Evolutionary conservation across 371 early-diverging fungal genomes (phyloP), one percentile per base, ranked within the genome.

Genomic region (Fennellomyces sp.): DNA sequence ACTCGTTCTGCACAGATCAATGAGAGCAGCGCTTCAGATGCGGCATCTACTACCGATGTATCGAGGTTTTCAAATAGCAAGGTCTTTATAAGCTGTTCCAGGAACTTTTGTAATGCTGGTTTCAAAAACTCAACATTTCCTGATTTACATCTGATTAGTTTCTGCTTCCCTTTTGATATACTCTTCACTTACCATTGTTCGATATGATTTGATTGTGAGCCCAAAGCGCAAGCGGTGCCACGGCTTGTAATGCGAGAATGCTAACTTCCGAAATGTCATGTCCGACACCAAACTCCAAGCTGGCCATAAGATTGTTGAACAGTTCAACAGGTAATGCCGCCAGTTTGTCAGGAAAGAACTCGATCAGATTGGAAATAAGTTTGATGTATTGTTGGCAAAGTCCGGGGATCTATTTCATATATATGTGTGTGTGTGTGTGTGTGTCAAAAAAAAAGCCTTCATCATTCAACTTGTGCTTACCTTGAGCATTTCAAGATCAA

Each of bases 401-500:
- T 21, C 76, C 62, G 1, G 93, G 91, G 53, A 86, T 85, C 89
- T 89, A 69, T 38, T 11, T 1, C 48, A 13, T 23, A n/a, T n/a
- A n/a, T n/a, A n/a, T n/a, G n/a, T n/a, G n/a, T n/a, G n/a, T n/a
- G n/a, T n/a, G n/a, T n/a, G n/a, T n/a, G n/a, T n/a, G n/a, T n/a
- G n/a, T n/a, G n/a, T 30, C 21, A 11, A 25, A 54, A 6, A 25
- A 5, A 26, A 21, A 36, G 41, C 29, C 39, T 35, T 38, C 28
- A 38, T 19, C 13, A 36, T 30, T 15, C 2, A 27, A 30, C 48
- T 29, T 29, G 1, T 25, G 5, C 55, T 54, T 76, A 87, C 88
- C 82, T 88, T 78, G 3, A 92, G 75, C 89, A 92, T 90, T 31
- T 88, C 78, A 54, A 84, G 61, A 50, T 86, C 86, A 59, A 91